A percentile compares a stretch with the other conserved stretches of the same genome.
These are phyloP conservation scores for Cornus kousa DNA, from an alignment of 148 eudicot genomes.

Conservation along the genomic window DNA sequence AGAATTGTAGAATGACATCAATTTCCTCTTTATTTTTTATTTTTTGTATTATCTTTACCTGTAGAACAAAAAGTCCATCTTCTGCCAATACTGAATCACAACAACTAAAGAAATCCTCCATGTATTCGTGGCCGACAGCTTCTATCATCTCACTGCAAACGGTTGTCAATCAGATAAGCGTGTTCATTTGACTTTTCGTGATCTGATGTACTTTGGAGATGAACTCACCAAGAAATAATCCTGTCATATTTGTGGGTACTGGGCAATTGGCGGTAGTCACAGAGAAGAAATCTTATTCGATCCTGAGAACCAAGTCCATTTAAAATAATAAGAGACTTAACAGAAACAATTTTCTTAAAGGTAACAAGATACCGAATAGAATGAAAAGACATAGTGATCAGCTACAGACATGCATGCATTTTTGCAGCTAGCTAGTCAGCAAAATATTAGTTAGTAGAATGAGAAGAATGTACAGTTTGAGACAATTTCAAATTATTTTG, in stretches of 20 bases:
- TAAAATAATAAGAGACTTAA: not conserved
- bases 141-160: conserved; percentile 73
- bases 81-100: conserved; percentile 59
- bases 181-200: not conserved
- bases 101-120: conserved; percentile 58
- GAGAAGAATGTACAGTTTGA: not conserved
- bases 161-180: not conserved
- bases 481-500: not conserved
- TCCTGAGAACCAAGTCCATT: conserved; percentile 40
- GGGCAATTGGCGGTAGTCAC: conserved; percentile 74
- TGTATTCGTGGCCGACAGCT: conserved; percentile 67
- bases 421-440: not conserved
- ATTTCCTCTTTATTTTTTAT: too few species aligned
- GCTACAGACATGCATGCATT: too few species aligned
- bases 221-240: conserved; percentile 66
- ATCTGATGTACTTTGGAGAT: not conserved
- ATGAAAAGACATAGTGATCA: too few species aligned
- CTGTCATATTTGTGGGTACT: conserved; percentile 49
- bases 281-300: conserved; percentile 58
- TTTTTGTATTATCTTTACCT: conserved; percentile 32
- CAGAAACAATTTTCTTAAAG: not conserved
- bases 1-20: too few species aligned
- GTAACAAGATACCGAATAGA: not conserved
- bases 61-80: conserved; percentile 62
- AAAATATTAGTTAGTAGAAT: not conserved